A percentile compares a stretch with the other conserved stretches of the same genome.
Evolutionary conservation across 129 eudicot species (phyloP).

Genomic region (Oenanthe sinensis): DNA sequence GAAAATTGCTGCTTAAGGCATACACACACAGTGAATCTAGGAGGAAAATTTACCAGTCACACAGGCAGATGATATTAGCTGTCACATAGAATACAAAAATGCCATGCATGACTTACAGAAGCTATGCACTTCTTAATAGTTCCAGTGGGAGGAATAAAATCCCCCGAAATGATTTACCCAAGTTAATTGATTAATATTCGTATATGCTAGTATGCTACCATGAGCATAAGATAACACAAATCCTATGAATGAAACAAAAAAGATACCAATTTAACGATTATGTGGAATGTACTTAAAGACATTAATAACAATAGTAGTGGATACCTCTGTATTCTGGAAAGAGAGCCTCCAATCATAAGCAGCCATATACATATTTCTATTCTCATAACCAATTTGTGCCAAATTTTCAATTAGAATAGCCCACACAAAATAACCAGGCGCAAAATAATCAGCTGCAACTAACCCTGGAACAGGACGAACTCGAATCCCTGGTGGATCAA

Average conservation of each 20-base stretch:
- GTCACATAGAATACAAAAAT: neutral
- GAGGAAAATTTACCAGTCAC: neutral
- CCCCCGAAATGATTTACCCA: too few species aligned
- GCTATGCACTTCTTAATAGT: neutral
- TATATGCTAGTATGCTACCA: neutral
- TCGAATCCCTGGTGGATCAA: constrained; percentile 97
- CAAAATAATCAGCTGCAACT: constrained; percentile 92
- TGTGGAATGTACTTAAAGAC: neutral
- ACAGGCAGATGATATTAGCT: neutral
- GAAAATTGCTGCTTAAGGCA: neutral
- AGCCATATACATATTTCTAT: constrained; percentile 85
- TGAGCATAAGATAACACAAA: neutral
- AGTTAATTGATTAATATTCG: neutral
- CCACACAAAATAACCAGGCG: constrained; percentile 96
- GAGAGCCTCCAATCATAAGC: constrained; percentile 95
- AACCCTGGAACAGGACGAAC: constrained; percentile 82
- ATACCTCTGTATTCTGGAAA: constrained; percentile 89
- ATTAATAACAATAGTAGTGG: neutral
- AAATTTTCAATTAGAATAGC: constrained; percentile 77
- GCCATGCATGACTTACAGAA: neutral
- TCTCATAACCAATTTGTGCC: constrained; percentile 80
- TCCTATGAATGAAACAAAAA: neutral
- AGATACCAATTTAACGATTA: neutral
- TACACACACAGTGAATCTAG: neutral
- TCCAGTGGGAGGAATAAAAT: neutral